Percentiles rank a stretch among this genome's conserved stretches.
phyloP scores from a whole-genome alignment of 2,329 filamentous ascomycete species.

The Cladorrhinum sp. region DNA sequence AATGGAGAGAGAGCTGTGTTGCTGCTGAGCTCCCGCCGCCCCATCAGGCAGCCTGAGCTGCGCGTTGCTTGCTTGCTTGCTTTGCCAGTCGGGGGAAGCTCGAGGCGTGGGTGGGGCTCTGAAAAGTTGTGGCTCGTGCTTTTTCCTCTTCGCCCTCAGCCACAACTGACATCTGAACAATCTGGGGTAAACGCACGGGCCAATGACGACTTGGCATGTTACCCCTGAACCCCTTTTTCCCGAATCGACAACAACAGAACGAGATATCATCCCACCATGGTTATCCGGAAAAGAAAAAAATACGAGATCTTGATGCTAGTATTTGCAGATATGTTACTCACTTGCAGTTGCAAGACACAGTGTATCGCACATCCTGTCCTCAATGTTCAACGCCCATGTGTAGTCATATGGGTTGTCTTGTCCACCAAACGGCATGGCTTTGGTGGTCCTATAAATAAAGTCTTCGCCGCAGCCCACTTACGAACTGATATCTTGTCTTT shows the following conservation, averaged over 20 bases:
- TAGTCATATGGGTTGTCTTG: too few species aligned
- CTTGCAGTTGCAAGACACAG: too few species aligned
- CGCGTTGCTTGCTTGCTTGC: constrained; percentile 30
- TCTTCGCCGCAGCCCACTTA: not conserved
- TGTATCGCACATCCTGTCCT: too few species aligned
- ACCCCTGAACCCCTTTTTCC: constrained; percentile 4
- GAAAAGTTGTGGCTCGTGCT: constrained; percentile 12
- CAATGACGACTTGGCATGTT: not conserved
- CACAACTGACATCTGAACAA: not conserved
- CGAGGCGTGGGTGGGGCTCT: constrained; percentile 14
- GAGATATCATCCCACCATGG: not conserved
- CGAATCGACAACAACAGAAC: not conserved
- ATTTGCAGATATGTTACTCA: too few species aligned
- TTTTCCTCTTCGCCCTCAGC: not conserved
- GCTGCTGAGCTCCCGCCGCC: constrained; percentile 23
- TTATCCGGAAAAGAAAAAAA: not conserved
- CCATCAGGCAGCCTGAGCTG: constrained; percentile 45
- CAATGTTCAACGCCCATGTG: too few species aligned
- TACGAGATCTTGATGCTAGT: not conserved
- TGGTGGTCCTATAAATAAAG: too few species aligned
- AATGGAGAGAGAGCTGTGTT: constrained; percentile 3
- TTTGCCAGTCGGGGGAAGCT: constrained; percentile 12
- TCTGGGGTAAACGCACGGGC: not conserved
- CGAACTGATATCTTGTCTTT: not conserved
- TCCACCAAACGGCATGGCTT: too few species aligned